Base-by-base conservation (phyloP, 805 yeast species). In the Yamadazyma nakazawae region DNA sequence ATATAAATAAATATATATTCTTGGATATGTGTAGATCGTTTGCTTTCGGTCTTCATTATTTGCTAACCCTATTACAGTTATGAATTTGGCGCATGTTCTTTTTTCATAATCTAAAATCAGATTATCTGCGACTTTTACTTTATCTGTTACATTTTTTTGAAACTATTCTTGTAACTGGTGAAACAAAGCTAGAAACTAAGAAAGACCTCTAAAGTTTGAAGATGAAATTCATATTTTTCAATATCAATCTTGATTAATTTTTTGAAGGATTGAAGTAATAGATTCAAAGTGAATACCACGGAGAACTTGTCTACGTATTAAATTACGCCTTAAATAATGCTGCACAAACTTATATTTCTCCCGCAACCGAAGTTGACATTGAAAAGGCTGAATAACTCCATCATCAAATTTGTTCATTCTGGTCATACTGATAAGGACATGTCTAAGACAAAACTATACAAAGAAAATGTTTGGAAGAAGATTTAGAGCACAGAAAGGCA, bases 241-340 rank as follows among this genome's bases (percentile, higher is more conserved):
- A 73, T 49, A 67, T 74, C 36, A 66, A 74, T 14, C 49, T 54
- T 8, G n/a, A 46, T 6, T 61, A 62, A 13, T 57, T 60, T 12
- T 58, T 68, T 41, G 51, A 13, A 26, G 45, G 13, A 60, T 62
- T 3, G 59, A 58, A 31, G 11, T 48, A 53, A 3, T 26, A 53
- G 1, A 53, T 67, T n/a, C 57, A 53, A 14, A 40, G 43, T 7
- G 58, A 63, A 34, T 61, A 64, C 28, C 62, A 58, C 11, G 72
- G 70, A 1, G 47, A 47, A 24, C 46, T 74, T 25, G 66, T 70
- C 37, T 51, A 66, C 7, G 55, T 73, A 21, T 70, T 60, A 56
- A 66, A 70, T 50, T 51, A 66, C 7, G 55, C 72, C 19, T 70
- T 60, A 56, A 66, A 70, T 50, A 72, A 72, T 49, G 77, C 76